A percentile compares a stretch with the other conserved stretches of the same genome.
Conservation (phyloP, 768 basidiomycete species). For the Calocera viscosa region DNA sequence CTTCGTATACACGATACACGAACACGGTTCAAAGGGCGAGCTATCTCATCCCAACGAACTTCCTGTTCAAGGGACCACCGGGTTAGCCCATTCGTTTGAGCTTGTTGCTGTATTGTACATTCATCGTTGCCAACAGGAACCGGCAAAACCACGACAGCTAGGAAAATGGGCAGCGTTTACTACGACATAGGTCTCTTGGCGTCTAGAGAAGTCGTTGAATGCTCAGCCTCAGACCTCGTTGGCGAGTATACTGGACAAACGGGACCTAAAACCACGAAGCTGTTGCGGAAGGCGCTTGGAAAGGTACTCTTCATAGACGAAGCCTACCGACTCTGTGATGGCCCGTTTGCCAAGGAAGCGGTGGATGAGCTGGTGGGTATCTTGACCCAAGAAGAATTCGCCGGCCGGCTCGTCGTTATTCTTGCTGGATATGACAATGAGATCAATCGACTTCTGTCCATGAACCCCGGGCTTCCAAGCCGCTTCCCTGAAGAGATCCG, state of each 20-base stretch:
- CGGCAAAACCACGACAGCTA: conserved; percentile 50
- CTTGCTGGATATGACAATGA: conserved; percentile 59
- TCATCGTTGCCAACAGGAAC: conserved; percentile 46
- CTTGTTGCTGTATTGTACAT: neutral
- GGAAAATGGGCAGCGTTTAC: conserved; percentile 51
- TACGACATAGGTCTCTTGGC: conserved; percentile 50
- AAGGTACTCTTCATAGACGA: conserved; percentile 61
- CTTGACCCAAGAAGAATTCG: conserved; percentile 46
- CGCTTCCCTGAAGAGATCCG: conserved; percentile 51
- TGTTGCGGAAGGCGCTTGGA: conserved; percentile 54
- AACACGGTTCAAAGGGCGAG: too few relatives aligned
- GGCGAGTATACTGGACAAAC: conserved; percentile 62
- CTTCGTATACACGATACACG: too few relatives aligned
- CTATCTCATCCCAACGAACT: conserved; percentile 47
- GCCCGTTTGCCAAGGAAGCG: conserved; percentile 56
- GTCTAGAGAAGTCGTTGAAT: conserved; percentile 42
- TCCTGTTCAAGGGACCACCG: conserved; percentile 62
- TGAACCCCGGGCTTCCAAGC: conserved; percentile 54
- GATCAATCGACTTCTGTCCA: conserved; percentile 46
- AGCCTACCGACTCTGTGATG: conserved; percentile 50
- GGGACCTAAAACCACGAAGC: conserved; percentile 48
- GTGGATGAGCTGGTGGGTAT: conserved; percentile 56
- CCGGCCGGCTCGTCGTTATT: conserved; percentile 49
- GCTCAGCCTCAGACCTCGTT: conserved; percentile 57
- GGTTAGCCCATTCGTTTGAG: conserved; percentile 30